Percentiles rank a stretch among this genome's conserved stretches.
phyloP scores from a whole-genome alignment of 441 rosid species.

The Breynia disticha region DNA sequence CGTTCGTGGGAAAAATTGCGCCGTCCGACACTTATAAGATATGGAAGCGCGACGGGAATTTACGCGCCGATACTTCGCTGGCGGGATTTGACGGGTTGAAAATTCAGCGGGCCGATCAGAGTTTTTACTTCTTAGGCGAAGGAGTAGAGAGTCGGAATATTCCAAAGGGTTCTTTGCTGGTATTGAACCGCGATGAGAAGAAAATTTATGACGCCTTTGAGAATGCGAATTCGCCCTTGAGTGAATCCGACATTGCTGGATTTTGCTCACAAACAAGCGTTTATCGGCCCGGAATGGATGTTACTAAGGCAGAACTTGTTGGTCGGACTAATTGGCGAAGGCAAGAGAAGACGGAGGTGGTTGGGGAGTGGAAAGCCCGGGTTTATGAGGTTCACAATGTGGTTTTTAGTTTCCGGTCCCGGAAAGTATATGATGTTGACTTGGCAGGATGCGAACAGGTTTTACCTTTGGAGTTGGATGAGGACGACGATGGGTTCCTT shows the following conservation, averaged over 20 bases:
- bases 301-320: constrained; percentile 67
- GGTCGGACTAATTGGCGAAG: constrained; percentile 72
- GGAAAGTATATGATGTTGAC: constrained; percentile 44
- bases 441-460: constrained; percentile 71
- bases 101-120: constrained; percentile 80
- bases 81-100: constrained; percentile 89
- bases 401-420: constrained; percentile 60
- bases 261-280: constrained; percentile 61
- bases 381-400: constrained; percentile 74
- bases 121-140: constrained; percentile 77
- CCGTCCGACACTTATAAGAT: constrained; percentile 93
- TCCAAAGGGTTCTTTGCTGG: constrained; percentile 59
- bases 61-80: constrained; percentile 76
- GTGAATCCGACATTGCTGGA: constrained; percentile 50
- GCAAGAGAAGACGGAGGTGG: constrained; percentile 61
- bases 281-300: constrained; percentile 87
- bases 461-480: constrained; percentile 73
- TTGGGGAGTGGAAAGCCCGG: constrained; percentile 83
- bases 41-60: constrained; percentile 86
- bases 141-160: constrained; percentile 48
- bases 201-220: constrained; percentile 70
- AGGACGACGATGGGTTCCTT: constrained; percentile 90
- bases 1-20: constrained; percentile 76
- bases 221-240: constrained; percentile 58
- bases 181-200: constrained; percentile 58